These are phyloP conservation scores for Trichosanthes truncata DNA, from an alignment of 306 rosid species.

Conservation along the genomic window DNA sequence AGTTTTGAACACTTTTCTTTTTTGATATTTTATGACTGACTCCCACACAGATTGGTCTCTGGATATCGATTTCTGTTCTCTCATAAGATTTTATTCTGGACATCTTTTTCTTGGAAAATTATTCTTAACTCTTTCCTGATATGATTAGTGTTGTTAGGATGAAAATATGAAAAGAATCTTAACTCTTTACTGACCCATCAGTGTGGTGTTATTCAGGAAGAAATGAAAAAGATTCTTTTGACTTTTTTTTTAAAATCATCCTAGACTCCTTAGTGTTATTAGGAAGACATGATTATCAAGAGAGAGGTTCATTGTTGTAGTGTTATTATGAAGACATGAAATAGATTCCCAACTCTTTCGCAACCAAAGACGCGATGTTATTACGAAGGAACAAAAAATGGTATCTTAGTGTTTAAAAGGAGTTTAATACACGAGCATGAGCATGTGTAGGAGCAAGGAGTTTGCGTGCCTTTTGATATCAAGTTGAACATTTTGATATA, in stretches of 20 bases:
- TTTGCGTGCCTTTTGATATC: neutral
- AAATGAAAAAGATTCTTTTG: neutral
- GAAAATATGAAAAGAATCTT: neutral
- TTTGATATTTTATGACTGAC: neutral
- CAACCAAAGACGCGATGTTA: neutral
- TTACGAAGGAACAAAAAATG: neutral
- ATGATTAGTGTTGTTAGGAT: neutral
- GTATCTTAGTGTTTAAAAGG: neutral
- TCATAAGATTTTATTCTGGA: neutral
- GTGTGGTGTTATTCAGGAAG: neutral
- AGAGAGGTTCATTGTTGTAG: neutral
- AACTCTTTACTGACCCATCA: neutral
- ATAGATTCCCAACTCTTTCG: neutral
- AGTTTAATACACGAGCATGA: neutral
- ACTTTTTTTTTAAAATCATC: neutral
- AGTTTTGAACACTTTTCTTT: neutral
- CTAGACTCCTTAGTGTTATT: neutral
- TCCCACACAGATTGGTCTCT: neutral
- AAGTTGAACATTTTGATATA: neutral
- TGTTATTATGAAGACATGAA: no score
- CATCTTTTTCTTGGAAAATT: neutral
- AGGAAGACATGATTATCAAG: neutral
- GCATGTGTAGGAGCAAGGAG: neutral
- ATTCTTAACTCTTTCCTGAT: neutral
- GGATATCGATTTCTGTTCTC: neutral